Conservation (phyloP, 2,329 filamentous ascomycete genomes). For the Pseudocercospora eumusae region DNA sequence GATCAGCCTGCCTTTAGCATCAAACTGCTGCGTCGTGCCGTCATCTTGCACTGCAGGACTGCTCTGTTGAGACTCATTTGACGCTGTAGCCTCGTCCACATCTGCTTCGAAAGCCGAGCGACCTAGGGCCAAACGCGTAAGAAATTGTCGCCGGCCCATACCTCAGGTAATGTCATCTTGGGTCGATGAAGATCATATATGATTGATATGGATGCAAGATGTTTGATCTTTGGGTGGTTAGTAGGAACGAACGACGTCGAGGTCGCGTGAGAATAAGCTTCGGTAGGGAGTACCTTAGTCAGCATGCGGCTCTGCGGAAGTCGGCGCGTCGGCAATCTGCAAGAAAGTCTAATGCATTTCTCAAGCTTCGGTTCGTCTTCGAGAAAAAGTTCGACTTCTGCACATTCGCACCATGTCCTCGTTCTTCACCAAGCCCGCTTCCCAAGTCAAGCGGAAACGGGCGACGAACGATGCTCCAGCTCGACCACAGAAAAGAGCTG, state of each 20-base stretch:
- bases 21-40: conserved; percentile 45
- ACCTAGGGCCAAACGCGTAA: conserved; percentile 40
- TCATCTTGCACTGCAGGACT: not conserved
- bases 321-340: conserved; percentile 3
- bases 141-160: conserved; percentile 39
- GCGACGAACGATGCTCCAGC: conserved; percentile 54
- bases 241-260: not conserved
- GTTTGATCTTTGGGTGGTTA: no score
- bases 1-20: conserved; percentile 48
- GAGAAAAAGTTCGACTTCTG: conserved; percentile 1
- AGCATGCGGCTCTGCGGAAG: conserved; percentile 1
- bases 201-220: no score
- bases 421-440: conserved; percentile 87
- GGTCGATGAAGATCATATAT: not conserved
- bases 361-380: not conserved
- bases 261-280: conserved; percentile 1
- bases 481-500: conserved; percentile 49
- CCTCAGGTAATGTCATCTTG: not conserved
- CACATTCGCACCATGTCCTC: conserved; percentile 70
- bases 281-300: not conserved
- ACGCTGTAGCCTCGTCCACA: conserved; percentile 35
- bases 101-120: conserved; percentile 47
- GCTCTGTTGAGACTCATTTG: not conserved
- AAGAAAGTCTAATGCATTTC: conserved; percentile 6
- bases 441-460: conserved; percentile 81